These are phyloP conservation scores for Ballota nigra DNA, from an alignment of 257 asterid genomes.

Conservation along the genomic window DNA sequence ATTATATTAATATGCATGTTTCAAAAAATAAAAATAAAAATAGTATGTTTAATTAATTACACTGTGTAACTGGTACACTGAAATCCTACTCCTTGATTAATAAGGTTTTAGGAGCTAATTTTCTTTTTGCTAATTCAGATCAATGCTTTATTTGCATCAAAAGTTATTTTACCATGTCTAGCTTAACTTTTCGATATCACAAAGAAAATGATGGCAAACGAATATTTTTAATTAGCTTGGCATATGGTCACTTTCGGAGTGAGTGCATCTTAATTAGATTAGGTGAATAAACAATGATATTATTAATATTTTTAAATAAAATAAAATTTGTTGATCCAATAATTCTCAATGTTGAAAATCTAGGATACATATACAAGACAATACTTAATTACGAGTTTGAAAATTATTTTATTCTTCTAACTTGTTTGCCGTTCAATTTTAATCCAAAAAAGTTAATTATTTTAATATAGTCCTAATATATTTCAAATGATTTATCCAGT, in stretches of 20 bases:
- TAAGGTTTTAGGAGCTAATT: constrained; percentile 17
- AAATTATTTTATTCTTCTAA: no score
- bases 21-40: no score
- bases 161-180: constrained; percentile 26
- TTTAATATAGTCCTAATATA: no score
- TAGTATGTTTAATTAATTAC: no score
- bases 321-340: not conserved
- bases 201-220: constrained; percentile 34
- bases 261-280: constrained; percentile 7
- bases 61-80: not conserved
- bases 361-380: not conserved
- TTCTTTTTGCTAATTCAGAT: constrained; percentile 17
- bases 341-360: not conserved
- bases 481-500: no score
- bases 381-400: not conserved
- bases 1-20: no score
- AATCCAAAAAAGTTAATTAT: no score
- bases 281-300: not conserved
- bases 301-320: no score
- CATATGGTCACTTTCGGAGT: constrained; percentile 28
- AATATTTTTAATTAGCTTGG: constrained; percentile 22
- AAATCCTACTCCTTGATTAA: constrained; percentile 13
- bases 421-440: no score
- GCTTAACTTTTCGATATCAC: constrained; percentile 25
- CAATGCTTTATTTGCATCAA: constrained; percentile 25